Base-by-base conservation (phyloP, 2,329 filamentous ascomycete species). In the Cladobotryum mycophilum region DNA sequence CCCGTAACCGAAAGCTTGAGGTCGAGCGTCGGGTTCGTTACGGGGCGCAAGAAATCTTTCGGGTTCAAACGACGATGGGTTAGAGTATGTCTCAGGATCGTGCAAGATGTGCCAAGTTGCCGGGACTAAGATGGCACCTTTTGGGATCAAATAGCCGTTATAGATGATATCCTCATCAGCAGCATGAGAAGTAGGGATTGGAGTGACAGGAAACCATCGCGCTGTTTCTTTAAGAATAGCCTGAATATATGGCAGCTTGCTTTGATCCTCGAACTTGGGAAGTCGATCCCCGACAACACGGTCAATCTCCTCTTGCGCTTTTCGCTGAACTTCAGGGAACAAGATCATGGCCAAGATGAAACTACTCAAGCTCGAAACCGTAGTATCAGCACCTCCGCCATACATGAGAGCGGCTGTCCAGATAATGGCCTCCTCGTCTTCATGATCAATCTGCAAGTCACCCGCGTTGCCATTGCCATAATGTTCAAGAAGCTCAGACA, bases 181-280 rank as follows among this genome's bases (percentile, higher is more conserved):
- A 12, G 9, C 11, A 35, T 51, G 51, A 6, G 38, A 4, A 9
- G 40, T 47, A 11, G 17, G 13, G 2, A 53, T 15, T n/a, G 51
- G 48, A 1, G 43, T 36, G 13, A 51, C n/a, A 2, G 43, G 14
- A 14, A 44, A 50, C 54, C 56, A 64, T 0, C 62, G 42, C 30
- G 56, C 14, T 3, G 52, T 48, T 50, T 64, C 61, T 8, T 61
- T 62, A 3, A 64, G 51, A 15, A 61, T 17, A 4, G 58, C 60
- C 18, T 58, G 35, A n/a, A 61, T 41, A 17, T 63, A 64, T 3
- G 55, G 56, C 20, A 64, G 51, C 0, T 45, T 54, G 2, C 54
- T 54, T 0, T 51, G 53, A 50, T 63, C 62, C 3, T 52, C 50
- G 5, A 43, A 33, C 4, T 3, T n/a, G 14, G 51, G 51, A 5